Evolutionary conservation across 2,329 filamentous ascomycete species (phyloP), one percentile per base, ranked within the genome.

Genomic region (Xenoacremonium recifei): DNA sequence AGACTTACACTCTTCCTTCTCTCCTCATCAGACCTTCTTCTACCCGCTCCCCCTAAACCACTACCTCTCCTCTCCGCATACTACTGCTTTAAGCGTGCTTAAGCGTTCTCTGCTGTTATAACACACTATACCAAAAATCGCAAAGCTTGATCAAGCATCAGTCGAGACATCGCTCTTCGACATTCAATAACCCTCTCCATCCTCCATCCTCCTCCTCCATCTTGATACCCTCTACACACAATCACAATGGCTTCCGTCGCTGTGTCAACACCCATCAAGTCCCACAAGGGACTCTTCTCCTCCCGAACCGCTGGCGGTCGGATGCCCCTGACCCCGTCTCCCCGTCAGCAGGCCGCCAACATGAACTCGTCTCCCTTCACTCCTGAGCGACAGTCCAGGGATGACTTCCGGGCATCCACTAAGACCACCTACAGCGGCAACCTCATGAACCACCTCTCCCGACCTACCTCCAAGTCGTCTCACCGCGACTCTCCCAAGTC

Each of bases 401-500:
- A 71, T 37, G 79, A 83, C 44, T 63, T 64, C 45, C 70, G 76
- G 65, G 68, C 69, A 62, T 68, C 69, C 64, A 68, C 75, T 51
- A 87, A 89, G 71, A 89, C 89, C 6, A 83, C 89, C 47, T 93
- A 89, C 66, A 82, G 85, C 48, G 86, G 84, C 51, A 91, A 90
- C 68, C 75, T 95, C 44, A 80, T 88, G 51, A 77, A 87, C 47
- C 85, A 90, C 62, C 86, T 96, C 61, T 77, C 86, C 49, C 87
- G 86, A 60, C 84, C 78, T 3, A 70, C 68, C 47, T 77, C 82
- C 48, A 85, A 84, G 71, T 71, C 76, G 30, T 73, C 79, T 30
- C 85, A 88, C 66, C 85, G 87, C 37, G 87, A 93, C 63, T 96
- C 92, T 3, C 90, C 91, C 63, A 97, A 97, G 76, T 96, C 91